Base-by-base conservation (phyloP, 495 filamentous ascomycete genomes). In the Glutinoglossum americanum region DNA sequence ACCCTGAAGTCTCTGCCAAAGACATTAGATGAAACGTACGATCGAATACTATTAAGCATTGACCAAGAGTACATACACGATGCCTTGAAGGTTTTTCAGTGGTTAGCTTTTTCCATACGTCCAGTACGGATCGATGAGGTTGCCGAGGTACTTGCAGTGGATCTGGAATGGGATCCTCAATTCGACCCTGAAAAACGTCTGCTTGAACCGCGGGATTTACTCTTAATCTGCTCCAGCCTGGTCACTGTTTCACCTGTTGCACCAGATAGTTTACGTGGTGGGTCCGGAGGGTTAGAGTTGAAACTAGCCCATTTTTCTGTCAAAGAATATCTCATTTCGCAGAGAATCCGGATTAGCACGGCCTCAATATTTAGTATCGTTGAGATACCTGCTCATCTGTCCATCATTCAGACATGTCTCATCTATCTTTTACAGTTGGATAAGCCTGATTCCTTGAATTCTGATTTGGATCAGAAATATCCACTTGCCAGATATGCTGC, bases 281-380 rank as follows among this genome's bases (percentile, higher is more conserved):
- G 6, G 19, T 15, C 15, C 1, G n/a, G 13, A 27, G 25, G 17
- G 30, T 9, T 37, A 23, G 60, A n/a, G 51, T 17, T 64, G 1
- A 19, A 58, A 39, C 57, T 65, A 1, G 62, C 62, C 11, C 63
- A 65, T 56, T 65, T 60, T 56, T 65, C 62, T 0, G 60, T 65
- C 25, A 64, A 64, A 47, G 63, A 65, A 56, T 65, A 60, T 26
- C 62, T 65, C 3, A 41, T 55, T 32, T 63, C 62, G 13, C 19
- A 54, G 19, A 3, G 62, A 1, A 65, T 65, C 21, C 39, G 25
- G 7, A 32, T 5, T 3, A 8, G 25, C 0, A 33, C 28, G 48
- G 35, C 51, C 25, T 57, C 57, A 1, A 49, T 45, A 23, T 65
- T 59, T 41, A n/a, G 53, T 17, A 55, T 65, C 19, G 26, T 59